These are phyloP conservation scores for Astragalus glycyphyllos DNA, from an alignment of 306 rosid genomes.

Conservation along the genomic window DNA sequence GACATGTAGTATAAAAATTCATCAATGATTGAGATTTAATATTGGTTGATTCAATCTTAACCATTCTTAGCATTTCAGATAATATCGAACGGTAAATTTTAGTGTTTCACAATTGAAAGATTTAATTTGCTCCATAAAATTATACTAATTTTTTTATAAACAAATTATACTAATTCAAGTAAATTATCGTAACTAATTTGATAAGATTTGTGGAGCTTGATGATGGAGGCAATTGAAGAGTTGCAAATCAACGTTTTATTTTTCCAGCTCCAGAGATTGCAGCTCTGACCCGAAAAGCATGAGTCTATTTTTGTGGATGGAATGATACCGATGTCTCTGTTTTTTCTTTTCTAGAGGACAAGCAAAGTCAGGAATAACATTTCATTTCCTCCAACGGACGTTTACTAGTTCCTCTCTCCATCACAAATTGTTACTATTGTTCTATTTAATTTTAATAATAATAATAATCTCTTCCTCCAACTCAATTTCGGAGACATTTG, in stretches of 20 bases:
- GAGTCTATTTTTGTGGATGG: not conserved
- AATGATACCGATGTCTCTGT: not conserved
- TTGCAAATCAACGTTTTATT: not conserved
- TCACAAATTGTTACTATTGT: not conserved
- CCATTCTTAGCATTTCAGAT: no score
- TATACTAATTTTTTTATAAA: no score
- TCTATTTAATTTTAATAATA: not conserved
- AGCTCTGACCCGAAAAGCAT: constrained; percentile 15
- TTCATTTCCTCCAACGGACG: constrained; percentile 11
- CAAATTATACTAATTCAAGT: no score
- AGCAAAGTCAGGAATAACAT: constrained; percentile 14
- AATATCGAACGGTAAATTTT: no score
- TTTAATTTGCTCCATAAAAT: no score
- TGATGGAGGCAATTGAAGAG: not conserved
- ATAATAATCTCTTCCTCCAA: not conserved
- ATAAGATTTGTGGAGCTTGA: not conserved
- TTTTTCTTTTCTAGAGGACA: not conserved
- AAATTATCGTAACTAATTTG: no score
- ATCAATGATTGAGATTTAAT: no score
- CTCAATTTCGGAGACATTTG: not conserved
- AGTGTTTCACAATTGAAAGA: no score
- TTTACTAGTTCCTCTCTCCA: constrained; percentile 1
- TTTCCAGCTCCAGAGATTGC: not conserved
- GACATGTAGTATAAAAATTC: no score
- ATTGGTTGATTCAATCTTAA: no score